Base-by-base conservation (phyloP, 495 filamentous ascomycete genomes). In the Penicillium canariense region DNA sequence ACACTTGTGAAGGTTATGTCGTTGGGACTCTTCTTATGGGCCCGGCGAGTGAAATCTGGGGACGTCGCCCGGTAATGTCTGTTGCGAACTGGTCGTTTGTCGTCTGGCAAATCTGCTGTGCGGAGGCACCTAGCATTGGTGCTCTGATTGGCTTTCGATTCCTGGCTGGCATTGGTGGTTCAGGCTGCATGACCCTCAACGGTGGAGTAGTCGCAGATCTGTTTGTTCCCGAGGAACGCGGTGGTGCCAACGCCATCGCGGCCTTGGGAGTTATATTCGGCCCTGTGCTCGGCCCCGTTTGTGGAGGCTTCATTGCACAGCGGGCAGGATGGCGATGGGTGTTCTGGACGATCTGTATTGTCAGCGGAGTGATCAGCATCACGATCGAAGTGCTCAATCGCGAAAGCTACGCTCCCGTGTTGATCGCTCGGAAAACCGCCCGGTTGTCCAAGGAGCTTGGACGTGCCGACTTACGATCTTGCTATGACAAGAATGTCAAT, bases 171-270 rank as follows among this genome's bases (percentile, higher is more conserved):
- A 68, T 71, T 22, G 70, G 68, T 17, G 81, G 78, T 3, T 70
- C 75, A 0, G 70, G 74, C 6, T 76, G 78, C 3, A 50, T 84
- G 3, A 79, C 82, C 0, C 71, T 78, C 15, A 81, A 79, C 11
- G 77, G 74, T 8, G 82, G 79, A 7, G 80, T 77, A 2, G 78
- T 82, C 40, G 77, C 78, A 1, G 82, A 85, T 50, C 38, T 84
- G 5, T 80, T 83, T 55, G 65, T 68, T 0, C 55, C 63, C 0
- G 74, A 81, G 53, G 57, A 79, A 58, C 70, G 81, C 7, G 81
- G 81, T 8, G 60, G 71, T 17, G 78, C 77, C 25, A 66, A 59
- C 31, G 51, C 68, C 0, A 15, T 65, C 3, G 68, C 40, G 32
- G 30, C 52, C 12, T 38, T 59, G 60, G 77, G 32, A 57, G 73